Evolutionary conservation across 495 filamentous ascomycete species (phyloP).

Genomic region (Pyrenopolyporus hunteri): DNA sequence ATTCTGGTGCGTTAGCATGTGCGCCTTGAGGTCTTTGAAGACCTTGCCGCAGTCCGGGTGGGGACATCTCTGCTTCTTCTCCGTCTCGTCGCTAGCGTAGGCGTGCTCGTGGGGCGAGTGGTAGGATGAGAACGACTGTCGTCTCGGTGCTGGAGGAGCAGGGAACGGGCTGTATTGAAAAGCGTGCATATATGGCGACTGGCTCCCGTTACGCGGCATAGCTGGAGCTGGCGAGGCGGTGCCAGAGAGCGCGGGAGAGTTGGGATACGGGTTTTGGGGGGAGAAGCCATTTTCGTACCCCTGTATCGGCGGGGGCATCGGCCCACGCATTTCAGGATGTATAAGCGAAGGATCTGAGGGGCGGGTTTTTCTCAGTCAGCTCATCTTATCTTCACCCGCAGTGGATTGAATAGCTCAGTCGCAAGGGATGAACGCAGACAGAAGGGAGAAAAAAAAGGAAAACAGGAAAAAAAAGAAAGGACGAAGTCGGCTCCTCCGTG

Average conservation of each 20-base stretch:
- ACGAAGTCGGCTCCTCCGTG: constrained; percentile 5
- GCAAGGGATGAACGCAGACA: neutral
- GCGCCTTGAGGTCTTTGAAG: constrained; percentile 95
- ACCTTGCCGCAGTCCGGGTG: constrained; percentile 83
- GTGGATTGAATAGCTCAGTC: constrained; percentile 10
- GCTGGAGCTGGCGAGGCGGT: constrained; percentile 50
- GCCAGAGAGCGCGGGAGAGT: constrained; percentile 53
- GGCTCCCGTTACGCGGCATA: constrained; percentile 50
- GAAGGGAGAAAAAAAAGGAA: too few relatives aligned
- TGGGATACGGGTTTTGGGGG: constrained; percentile 50
- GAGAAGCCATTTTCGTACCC: constrained; percentile 51
- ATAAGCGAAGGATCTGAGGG: constrained; percentile 55
- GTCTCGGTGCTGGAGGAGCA: constrained; percentile 32
- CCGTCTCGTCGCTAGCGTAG: constrained; percentile 44
- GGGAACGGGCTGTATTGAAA: constrained; percentile 39
- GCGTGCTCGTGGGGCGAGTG: constrained; percentile 48
- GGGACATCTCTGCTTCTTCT: constrained; percentile 65
- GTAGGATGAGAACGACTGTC: constrained; percentile 49
- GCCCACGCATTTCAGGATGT: constrained; percentile 53
- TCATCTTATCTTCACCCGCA: constrained; percentile 15
- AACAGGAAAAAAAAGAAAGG: constrained; percentile 66
- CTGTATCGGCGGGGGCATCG: constrained; percentile 51
- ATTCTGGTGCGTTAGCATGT: constrained; percentile 94
- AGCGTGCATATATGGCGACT: constrained; percentile 52
- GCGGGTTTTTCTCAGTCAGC: constrained; percentile 41